A percentile compares a stretch with the other conserved stretches of the same genome.
phyloP scores from a whole-genome alignment of 805 yeast species.

The Nakazawaea laoshanensis region DNA sequence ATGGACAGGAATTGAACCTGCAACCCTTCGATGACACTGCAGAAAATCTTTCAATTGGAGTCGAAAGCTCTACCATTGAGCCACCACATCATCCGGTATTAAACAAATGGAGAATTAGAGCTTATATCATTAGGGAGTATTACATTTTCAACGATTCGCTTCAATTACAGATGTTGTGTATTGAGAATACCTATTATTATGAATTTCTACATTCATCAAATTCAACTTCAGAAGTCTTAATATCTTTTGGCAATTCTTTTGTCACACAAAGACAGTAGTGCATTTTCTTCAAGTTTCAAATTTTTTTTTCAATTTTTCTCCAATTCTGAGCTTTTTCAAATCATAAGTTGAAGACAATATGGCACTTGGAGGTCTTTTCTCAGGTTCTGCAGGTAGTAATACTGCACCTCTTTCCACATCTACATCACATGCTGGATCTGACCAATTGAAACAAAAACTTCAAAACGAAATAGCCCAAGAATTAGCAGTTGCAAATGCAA shows the following conservation, averaged over 20 bases:
- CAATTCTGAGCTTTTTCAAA: no score
- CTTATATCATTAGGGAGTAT: no score
- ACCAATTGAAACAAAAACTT: slow-evolving; percentile 45
- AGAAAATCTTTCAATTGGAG: slow-evolving; percentile 39
- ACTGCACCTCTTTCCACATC: slow-evolving; percentile 12
- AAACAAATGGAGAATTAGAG: not conserved
- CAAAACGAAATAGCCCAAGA: slow-evolving; percentile 72
- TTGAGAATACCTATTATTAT: no score
- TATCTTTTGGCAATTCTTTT: no score
- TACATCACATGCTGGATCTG: slow-evolving; percentile 1
- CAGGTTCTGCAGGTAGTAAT: slow-evolving; percentile 13
- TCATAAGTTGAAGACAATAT: slow-evolving; percentile 1
- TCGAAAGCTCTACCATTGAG: slow-evolving; percentile 78
- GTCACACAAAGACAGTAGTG: no score
- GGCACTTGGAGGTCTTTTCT: slow-evolving; percentile 11
- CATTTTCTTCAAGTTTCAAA: no score
- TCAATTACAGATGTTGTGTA: no score
- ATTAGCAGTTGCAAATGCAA: slow-evolving; percentile 85
- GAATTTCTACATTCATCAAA: no score
- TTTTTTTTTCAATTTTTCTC: no score
- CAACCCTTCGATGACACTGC: slow-evolving; percentile 64
- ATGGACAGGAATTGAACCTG: slow-evolving; percentile 86
- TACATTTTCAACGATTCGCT: no score
- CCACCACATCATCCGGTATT: slow-evolving; percentile 48
- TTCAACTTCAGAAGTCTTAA: no score